phyloP scores from a whole-genome alignment of 2,329 filamentous ascomycete genomes.

The Fusarium subglutinans region DNA sequence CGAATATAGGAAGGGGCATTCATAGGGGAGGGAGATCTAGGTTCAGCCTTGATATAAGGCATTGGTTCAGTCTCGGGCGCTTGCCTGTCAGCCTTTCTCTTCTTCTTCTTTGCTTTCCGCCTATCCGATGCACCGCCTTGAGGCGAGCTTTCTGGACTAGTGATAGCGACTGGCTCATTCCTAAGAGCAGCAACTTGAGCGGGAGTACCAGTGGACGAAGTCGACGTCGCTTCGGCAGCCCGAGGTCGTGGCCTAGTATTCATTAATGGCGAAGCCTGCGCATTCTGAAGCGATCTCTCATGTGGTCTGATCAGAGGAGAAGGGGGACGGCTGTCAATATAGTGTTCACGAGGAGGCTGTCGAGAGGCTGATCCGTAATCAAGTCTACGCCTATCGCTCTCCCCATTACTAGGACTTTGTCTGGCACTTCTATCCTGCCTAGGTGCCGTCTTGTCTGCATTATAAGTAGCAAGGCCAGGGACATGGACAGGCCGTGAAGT shows the following conservation, averaged over 20 bases:
- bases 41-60: conserved; percentile 71
- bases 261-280: conserved; percentile 70
- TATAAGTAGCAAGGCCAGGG: conserved; percentile 47
- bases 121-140: conserved; percentile 60
- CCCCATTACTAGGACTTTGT: conserved; percentile 52
- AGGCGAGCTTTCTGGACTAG: conserved; percentile 69
- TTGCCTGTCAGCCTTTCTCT: conserved; percentile 62
- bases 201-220: conserved; percentile 46
- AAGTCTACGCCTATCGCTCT: conserved; percentile 24
- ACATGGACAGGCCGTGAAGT: conserved; percentile 34
- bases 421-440: conserved; percentile 49
- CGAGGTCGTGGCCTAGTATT: conserved; percentile 50
- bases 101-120: conserved; percentile 61
- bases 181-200: conserved; percentile 68
- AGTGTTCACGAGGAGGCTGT: conserved; percentile 34
- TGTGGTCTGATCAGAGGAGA: conserved; percentile 77
- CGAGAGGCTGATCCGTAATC: conserved; percentile 18
- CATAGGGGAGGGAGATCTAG: conserved; percentile 70
- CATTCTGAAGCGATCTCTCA: conserved; percentile 76
- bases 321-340: conserved; percentile 51
- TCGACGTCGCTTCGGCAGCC: conserved; percentile 23
- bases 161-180: conserved; percentile 57
- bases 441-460: conserved; percentile 22
- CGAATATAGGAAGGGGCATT: conserved; percentile 61
- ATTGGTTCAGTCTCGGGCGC: conserved; percentile 57